Conservation (phyloP, 2,329 filamentous ascomycete genomes). For the Ascochyta rabiei region DNA sequence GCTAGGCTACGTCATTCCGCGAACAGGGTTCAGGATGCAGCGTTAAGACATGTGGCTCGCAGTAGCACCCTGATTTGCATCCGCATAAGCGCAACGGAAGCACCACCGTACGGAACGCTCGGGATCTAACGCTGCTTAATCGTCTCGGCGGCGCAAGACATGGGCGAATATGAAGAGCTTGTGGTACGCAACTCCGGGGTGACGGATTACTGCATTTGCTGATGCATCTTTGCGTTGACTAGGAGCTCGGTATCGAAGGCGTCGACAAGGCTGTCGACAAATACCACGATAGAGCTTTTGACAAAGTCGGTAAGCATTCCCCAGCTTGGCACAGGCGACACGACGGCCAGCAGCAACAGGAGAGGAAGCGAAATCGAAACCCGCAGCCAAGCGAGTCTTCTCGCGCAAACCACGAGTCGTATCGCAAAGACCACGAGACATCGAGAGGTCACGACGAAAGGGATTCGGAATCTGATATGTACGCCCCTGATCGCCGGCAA, state of each 20-base stretch:
- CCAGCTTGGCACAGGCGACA: conserved; percentile 15
- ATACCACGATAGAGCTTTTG: conserved; percentile 38
- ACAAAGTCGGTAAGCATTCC: conserved; percentile 23
- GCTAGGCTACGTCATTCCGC: conserved; percentile 7
- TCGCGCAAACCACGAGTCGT: not conserved
- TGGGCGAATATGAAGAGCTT: conserved; percentile 36
- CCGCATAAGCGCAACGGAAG: conserved; percentile 13
- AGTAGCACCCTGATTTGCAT: conserved; percentile 9
- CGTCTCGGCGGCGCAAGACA: conserved; percentile 13
- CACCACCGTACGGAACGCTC: conserved; percentile 21
- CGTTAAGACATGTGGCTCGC: not conserved
- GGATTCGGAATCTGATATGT: conserved; percentile 24
- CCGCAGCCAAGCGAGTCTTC: not conserved
- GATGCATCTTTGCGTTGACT: conserved; percentile 11
- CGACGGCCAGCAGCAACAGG: conserved; percentile 9
- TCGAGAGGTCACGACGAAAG: not conserved
- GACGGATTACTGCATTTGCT: conserved; percentile 14
- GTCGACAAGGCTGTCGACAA: conserved; percentile 37
- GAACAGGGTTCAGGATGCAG: conserved; percentile 4
- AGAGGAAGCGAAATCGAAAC: conserved; percentile 2
- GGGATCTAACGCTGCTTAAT: conserved; percentile 14
- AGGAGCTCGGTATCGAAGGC: conserved; percentile 48
- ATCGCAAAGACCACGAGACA: not conserved
- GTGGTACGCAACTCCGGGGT: conserved; percentile 28
- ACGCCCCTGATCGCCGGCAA: conserved; percentile 20